A percentile compares a stretch with the other conserved stretches of the same genome.
phyloP scores from a whole-genome alignment of 257 asterid species.

The Eucommia ulmoides region DNA sequence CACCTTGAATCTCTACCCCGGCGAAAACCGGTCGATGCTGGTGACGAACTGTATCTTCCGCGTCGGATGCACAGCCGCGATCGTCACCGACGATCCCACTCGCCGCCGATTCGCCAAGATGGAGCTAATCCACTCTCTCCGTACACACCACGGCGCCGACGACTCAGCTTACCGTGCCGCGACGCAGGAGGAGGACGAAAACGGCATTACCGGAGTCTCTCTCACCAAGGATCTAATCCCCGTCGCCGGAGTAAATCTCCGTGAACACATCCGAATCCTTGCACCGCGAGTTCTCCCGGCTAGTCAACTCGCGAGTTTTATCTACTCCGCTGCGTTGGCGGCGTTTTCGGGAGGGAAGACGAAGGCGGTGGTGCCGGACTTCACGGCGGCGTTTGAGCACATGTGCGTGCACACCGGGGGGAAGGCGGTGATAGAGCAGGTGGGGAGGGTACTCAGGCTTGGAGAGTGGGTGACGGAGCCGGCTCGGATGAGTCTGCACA shows the following conservation, averaged over 20 bases:
- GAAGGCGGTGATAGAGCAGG: conserved; percentile 46
- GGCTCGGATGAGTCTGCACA: conserved; percentile 44
- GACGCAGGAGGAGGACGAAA: conserved; percentile 53
- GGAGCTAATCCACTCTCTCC: conserved; percentile 37
- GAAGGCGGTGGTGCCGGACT: conserved; percentile 34
- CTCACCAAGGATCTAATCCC: conserved; percentile 43
- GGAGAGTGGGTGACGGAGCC: conserved; percentile 36
- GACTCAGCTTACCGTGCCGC: conserved; percentile 42
- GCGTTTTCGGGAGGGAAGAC: conserved; percentile 3
- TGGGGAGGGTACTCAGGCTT: conserved; percentile 29
- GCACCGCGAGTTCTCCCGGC: conserved; percentile 47
- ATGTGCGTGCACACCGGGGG: conserved; percentile 62
- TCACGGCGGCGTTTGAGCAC: conserved; percentile 45
- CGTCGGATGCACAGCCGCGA: conserved; percentile 50
- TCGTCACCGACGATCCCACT: conserved; percentile 34
- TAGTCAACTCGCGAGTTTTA: conserved; percentile 29
- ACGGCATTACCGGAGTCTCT: conserved; percentile 37
- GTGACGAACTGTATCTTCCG: conserved; percentile 57
- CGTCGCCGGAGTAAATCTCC: conserved; percentile 35
- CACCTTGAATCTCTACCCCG: conserved; percentile 53
- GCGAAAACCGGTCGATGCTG: conserved; percentile 54
- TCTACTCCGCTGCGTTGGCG: conserved; percentile 13
- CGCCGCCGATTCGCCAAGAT: conserved; percentile 29
- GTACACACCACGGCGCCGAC: conserved; percentile 59
- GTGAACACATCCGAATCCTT: conserved; percentile 32